phyloP scores from a whole-genome alignment of 2,329 filamentous ascomycete species.

The Colletotrichum sp. region DNA sequence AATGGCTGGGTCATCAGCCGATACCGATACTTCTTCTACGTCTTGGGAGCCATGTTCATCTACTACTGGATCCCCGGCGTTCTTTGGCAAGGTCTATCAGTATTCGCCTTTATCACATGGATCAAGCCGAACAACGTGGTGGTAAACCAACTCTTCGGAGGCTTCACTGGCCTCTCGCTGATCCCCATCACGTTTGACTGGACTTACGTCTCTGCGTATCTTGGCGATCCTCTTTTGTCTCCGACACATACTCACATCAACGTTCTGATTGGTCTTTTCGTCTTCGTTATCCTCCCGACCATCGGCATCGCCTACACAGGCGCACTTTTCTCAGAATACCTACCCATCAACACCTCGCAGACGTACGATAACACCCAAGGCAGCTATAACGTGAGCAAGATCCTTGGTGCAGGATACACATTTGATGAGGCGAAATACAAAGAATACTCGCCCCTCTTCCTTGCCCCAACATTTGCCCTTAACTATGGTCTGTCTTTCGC shows the following conservation, averaged over 20 bases:
- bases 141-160: conserved; percentile 67
- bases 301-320: conserved; percentile 53
- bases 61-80: conserved; percentile 62
- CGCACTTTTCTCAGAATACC: conserved; percentile 53
- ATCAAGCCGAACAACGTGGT: conserved; percentile 63
- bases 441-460: conserved; percentile 27
- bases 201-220: conserved; percentile 48
- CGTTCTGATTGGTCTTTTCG: conserved; percentile 3
- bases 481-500: conserved; percentile 46
- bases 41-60: conserved; percentile 45
- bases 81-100: conserved; percentile 53
- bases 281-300: conserved; percentile 26
- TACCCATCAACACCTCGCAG: conserved; percentile 59
- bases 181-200: conserved; percentile 65
- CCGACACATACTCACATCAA: conserved; percentile 15
- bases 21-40: conserved; percentile 39
- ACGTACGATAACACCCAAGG: conserved; percentile 62
- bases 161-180: conserved; percentile 62
- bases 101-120: conserved; percentile 64
- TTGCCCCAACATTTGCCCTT: conserved; percentile 60
- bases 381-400: conserved; percentile 55
- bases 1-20: conserved; percentile 47
- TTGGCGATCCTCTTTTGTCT: conserved; percentile 33
- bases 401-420: conserved; percentile 56
- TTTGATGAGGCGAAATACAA: conserved; percentile 68